Evolutionary conservation across 148 eudicot species (phyloP), one percentile per base, ranked within the genome.

Genomic region (Pouteria glomerata): DNA sequence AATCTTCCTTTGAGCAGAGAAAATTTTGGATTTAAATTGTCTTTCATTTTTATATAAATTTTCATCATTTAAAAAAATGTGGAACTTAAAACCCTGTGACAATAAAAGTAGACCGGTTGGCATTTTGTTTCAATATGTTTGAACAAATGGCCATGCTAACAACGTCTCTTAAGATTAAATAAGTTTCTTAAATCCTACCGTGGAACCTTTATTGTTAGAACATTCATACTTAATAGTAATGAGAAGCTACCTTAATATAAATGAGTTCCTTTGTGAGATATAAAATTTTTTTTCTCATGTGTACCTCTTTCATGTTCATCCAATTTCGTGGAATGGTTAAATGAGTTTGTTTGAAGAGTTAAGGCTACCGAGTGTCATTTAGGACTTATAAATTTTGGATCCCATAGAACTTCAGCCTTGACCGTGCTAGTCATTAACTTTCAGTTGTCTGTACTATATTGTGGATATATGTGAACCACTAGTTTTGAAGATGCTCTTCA

Each of bases 291-390:
- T 10, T 39, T 39, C 10, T 39, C 10, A 4, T 10, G 44, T 39
- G 10, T 39, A 39, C 10, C 45, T 16, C 34, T 8, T 60, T 35
- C 21, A 23, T 34, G 10, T 24, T 35, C 65, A 61, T 34, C 34
- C 44, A 39, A 39, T n/a, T n/a, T n/a, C n/a, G 44, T 39, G 44
- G 44, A 39, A 10, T 39, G 44, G 10, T 39, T 10, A 39, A 11
- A 62, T 62, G 66, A 62, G 47, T 37, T 62, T 62, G 66, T 8
- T 42, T 60, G 64, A 16, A 30, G 64, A 13, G 19, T 39, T 60
- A 8, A 4, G 13, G 8, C 19, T 30, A 33, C 42, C 41, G 18
- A 23, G 6, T 60, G 64, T 33, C 12, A 4, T 58, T 16, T 37
- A 58, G 4, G 27, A 12, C 37, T 61, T 34, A 31, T 61, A 14